Evolutionary conservation across 139 green algal species (phyloP).

Genomic region (Chlamydomonas applanata): DNA sequence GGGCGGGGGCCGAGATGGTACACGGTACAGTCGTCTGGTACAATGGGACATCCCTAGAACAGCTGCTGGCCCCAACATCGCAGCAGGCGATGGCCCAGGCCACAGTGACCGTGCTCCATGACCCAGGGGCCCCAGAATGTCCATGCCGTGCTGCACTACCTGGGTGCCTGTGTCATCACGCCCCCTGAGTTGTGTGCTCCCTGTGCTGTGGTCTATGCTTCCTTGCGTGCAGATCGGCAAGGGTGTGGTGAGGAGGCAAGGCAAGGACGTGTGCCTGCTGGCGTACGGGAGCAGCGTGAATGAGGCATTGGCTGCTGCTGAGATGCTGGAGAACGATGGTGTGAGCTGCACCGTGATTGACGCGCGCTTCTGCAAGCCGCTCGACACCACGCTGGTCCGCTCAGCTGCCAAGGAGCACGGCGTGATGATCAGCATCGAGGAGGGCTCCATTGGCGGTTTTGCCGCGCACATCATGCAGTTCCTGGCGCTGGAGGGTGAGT

Average conservation of each 20-base stretch:
- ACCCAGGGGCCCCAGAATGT: too few species aligned
- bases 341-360: conserved; percentile 90
- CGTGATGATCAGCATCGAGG: conserved; percentile 95
- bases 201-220: too few species aligned
- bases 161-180: too few species aligned
- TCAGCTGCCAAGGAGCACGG: conserved; percentile 81
- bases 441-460: conserved; percentile 96
- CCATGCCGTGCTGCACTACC: too few species aligned
- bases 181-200: too few species aligned
- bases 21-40: too few species aligned
- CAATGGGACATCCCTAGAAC: too few species aligned
- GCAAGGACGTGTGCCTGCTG: conserved; percentile 89
- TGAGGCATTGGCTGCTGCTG: conserved; percentile 81
- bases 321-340: conserved; percentile 79
- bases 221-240: conserved; percentile 75
- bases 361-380: conserved; percentile 98
- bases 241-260: conserved; percentile 77
- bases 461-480: conserved; percentile 92
- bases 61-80: too few species aligned
- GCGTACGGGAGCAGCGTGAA: conserved; percentile 89
- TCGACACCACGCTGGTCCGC: conserved; percentile 77
- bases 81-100: too few species aligned
- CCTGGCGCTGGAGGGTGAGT: conserved; percentile 75
- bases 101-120: too few species aligned
- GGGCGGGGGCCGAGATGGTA: too few species aligned